Conservation (phyloP, 768 basidiomycete genomes). For the Exsudoporus frostii region DNA sequence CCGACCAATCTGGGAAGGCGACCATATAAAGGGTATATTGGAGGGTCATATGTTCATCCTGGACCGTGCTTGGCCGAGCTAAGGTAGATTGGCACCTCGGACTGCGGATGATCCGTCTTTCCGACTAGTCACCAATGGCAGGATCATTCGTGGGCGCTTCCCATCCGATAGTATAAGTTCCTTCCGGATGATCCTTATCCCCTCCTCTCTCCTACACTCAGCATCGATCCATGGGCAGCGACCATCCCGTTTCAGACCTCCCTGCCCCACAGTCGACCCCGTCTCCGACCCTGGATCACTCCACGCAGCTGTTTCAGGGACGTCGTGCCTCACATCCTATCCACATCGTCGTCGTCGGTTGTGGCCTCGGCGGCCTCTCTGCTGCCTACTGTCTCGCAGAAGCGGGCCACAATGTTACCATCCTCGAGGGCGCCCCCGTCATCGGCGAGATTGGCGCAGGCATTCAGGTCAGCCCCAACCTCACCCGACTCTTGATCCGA, state of each 20-base stretch:
- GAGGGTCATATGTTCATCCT: too few species aligned
- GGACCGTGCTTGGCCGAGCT: too few species aligned
- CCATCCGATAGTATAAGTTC: conserved; percentile 1
- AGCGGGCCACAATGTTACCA: conserved; percentile 47
- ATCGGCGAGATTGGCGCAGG: conserved; percentile 51
- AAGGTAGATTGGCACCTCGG: too few species aligned
- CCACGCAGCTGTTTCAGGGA: conserved; percentile 18
- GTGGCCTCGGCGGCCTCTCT: conserved; percentile 49
- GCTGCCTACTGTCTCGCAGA: conserved; percentile 44
- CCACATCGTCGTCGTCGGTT: conserved; percentile 45
- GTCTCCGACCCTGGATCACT: not conserved
- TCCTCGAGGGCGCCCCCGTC: conserved; percentile 40
- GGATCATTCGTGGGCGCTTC: too few species aligned
- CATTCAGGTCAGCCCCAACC: conserved; percentile 45
- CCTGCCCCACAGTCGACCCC: not conserved
- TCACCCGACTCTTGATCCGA: conserved; percentile 44
- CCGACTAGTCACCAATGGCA: too few species aligned
- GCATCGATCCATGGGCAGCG: not conserved
- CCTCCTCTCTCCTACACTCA: not conserved
- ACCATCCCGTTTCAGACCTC: not conserved
- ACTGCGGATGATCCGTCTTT: too few species aligned
- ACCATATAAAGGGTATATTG: too few species aligned
- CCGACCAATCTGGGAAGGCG: too few species aligned
- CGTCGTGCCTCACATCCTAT: conserved; percentile 26
- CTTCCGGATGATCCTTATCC: not conserved